Conservation (phyloP, 345 rosid genomes). For the Lepidium aucheri region DNA sequence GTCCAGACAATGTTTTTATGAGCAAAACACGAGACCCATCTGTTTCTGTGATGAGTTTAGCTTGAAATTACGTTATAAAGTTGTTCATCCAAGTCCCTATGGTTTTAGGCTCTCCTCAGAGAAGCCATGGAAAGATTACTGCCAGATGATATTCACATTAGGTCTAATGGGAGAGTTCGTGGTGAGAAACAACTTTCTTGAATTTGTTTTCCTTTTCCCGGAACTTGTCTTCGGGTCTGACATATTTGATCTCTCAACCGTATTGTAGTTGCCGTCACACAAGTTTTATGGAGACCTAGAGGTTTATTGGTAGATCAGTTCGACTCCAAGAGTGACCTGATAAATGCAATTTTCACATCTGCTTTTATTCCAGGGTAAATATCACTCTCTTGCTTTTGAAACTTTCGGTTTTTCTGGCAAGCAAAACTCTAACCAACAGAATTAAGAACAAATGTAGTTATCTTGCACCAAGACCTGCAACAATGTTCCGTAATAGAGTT, state of each 20-base stretch:
- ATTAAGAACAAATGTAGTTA: slow-evolving; percentile 42
- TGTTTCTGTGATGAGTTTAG: neutral
- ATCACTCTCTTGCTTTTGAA: slow-evolving; percentile 10
- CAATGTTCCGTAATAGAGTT: slow-evolving; percentile 70
- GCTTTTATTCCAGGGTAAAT: slow-evolving; percentile 87
- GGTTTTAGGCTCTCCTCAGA: slow-evolving; percentile 67
- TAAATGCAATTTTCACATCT: slow-evolving; percentile 81
- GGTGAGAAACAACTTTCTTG: slow-evolving; percentile 37
- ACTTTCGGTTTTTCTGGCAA: neutral
- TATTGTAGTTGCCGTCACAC: slow-evolving; percentile 87
- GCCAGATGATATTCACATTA: slow-evolving; percentile 76
- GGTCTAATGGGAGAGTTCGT: slow-evolving; percentile 85
- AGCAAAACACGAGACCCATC: neutral
- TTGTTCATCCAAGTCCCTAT: neutral
- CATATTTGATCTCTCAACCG: slow-evolving; percentile 3
- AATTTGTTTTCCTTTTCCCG: neutral
- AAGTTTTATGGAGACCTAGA: slow-evolving; percentile 84
- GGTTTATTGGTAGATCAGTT: slow-evolving; percentile 92
- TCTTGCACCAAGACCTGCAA: slow-evolving; percentile 91
- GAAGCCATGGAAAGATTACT: slow-evolving; percentile 59
- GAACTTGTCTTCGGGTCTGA: neutral
- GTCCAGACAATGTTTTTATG: neutral
- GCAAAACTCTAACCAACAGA: neutral
- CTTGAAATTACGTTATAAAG: neutral
- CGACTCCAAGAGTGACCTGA: slow-evolving; percentile 86